Evolutionary conservation across 306 rosid species (phyloP).

Genomic region (Corylus avellana): DNA sequence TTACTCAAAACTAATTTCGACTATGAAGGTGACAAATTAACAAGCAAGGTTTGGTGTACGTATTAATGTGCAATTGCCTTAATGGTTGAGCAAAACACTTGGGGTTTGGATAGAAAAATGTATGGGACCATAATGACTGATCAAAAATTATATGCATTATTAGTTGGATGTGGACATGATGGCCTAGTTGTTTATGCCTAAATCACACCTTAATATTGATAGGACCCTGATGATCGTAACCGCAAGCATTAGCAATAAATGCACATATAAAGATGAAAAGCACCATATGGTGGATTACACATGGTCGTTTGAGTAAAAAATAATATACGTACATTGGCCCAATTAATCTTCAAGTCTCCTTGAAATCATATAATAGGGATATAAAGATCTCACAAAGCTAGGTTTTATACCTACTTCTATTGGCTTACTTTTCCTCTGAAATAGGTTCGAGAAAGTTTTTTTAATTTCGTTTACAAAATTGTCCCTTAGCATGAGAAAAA

Average conservation of each 20-base stretch:
- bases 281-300: background rate
- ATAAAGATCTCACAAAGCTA: too few relatives aligned
- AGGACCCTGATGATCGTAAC: background rate
- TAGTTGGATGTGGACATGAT: constrained; percentile 8
- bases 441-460: too few relatives aligned
- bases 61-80: background rate
- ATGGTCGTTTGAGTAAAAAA: background rate
- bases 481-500: too few relatives aligned
- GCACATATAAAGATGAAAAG: background rate
- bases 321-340: too few relatives aligned
- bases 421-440: too few relatives aligned
- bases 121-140: background rate
- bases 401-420: too few relatives aligned
- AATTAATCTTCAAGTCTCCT: too few relatives aligned
- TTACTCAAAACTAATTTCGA: background rate
- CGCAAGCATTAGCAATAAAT: background rate
- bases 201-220: background rate
- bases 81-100: background rate
- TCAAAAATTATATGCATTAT: background rate
- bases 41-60: background rate
- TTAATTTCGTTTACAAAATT: too few relatives aligned
- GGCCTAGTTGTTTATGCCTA: background rate
- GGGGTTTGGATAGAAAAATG: background rate
- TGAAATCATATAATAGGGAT: too few relatives aligned
- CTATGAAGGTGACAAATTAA: background rate